These are phyloP conservation scores for Sclerotinia sclerotiorum DNA, from an alignment of 2,329 filamentous ascomycete genomes.

Conservation along the genomic window DNA sequence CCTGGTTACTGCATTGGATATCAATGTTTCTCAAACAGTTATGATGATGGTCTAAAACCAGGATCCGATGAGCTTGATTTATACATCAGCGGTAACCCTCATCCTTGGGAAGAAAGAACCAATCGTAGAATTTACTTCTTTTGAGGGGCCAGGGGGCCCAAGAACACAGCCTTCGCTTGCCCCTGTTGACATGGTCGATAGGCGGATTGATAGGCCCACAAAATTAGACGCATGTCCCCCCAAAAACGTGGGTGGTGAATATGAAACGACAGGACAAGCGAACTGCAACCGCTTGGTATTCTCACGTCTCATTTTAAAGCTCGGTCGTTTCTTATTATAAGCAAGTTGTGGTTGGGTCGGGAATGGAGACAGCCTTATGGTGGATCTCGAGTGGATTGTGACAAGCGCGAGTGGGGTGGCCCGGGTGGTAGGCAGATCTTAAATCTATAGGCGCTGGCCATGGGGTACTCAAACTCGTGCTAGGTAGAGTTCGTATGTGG, in stretches of 20 bases:
- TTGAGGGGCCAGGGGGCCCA: neutral
- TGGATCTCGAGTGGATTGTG: slow-evolving; percentile 14
- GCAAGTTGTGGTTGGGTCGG: neutral
- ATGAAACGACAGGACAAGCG: slow-evolving; percentile 11
- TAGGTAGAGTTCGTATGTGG: slow-evolving; percentile 4
- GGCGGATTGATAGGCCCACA: slow-evolving; percentile 18
- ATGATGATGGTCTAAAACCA: neutral
- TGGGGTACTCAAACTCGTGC: neutral
- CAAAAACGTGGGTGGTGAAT: neutral
- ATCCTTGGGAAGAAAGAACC: neutral
- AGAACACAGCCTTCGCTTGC: slow-evolving; percentile 13
- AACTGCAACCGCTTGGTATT: slow-evolving; percentile 11
- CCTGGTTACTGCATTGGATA: neutral
- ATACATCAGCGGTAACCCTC: slow-evolving; percentile 12
- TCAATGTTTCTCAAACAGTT: slow-evolving; percentile 1
- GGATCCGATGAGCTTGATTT: neutral
- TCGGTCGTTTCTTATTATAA: neutral
- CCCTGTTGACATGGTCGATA: neutral
- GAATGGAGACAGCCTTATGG: slow-evolving; percentile 19
- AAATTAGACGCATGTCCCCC: slow-evolving; percentile 17
- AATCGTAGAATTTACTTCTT: slow-evolving; percentile 7
- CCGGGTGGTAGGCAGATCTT: slow-evolving; percentile 9
- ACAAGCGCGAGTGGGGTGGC: slow-evolving; percentile 16
- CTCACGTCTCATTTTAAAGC: neutral
- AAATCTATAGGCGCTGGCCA: slow-evolving; percentile 12